Conservation (phyloP, 2,329 filamentous ascomycete genomes). For the Botrytis paeoniae region DNA sequence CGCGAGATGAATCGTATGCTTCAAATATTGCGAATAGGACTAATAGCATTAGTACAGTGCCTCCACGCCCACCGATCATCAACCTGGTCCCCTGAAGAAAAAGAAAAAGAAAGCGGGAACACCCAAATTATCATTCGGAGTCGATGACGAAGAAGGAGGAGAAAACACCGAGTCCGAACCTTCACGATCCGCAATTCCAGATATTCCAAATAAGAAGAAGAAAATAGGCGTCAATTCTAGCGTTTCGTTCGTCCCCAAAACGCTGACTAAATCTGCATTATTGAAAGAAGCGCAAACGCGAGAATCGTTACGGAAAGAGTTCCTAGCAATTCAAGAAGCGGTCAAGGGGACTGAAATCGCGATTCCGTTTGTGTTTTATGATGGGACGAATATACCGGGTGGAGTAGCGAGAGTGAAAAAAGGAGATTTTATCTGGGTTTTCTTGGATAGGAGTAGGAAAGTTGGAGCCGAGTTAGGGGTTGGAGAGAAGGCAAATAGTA, state of each 20-base stretch:
- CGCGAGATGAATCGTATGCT: background rate
- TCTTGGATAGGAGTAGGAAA: conserved; percentile 87
- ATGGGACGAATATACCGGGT: conserved; percentile 84
- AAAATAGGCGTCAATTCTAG: conserved; percentile 62
- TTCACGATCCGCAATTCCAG: conserved; percentile 37
- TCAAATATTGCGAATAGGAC: conserved; percentile 21
- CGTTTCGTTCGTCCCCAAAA: conserved; percentile 66
- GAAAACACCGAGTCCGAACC: conserved; percentile 40
- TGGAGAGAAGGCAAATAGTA: conserved; percentile 56
- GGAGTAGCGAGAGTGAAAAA: conserved; percentile 86
- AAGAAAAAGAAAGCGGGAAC: conserved; percentile 47
- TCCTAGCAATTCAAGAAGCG: conserved; percentile 75
- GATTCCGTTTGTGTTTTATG: conserved; percentile 95
- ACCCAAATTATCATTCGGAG: conserved; percentile 61
- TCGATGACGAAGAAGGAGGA: conserved; percentile 46
- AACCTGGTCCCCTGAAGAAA: conserved; percentile 38
- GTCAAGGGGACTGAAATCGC: conserved; percentile 87
- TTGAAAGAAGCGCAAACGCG: conserved; percentile 76
- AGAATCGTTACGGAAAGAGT: conserved; percentile 73
- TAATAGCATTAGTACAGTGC: conserved; percentile 38
- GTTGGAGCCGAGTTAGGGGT: conserved; percentile 81
- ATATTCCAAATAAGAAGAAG: conserved; percentile 34
- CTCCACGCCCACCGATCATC: conserved; percentile 43
- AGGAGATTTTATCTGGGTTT: conserved; percentile 89
- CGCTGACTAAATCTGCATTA: conserved; percentile 71